A percentile compares a stretch with the other conserved stretches of the same genome.
These are phyloP conservation scores for Calonectria crousiana DNA, from an alignment of 2,329 filamentous ascomycete species.

Conservation along the genomic window DNA sequence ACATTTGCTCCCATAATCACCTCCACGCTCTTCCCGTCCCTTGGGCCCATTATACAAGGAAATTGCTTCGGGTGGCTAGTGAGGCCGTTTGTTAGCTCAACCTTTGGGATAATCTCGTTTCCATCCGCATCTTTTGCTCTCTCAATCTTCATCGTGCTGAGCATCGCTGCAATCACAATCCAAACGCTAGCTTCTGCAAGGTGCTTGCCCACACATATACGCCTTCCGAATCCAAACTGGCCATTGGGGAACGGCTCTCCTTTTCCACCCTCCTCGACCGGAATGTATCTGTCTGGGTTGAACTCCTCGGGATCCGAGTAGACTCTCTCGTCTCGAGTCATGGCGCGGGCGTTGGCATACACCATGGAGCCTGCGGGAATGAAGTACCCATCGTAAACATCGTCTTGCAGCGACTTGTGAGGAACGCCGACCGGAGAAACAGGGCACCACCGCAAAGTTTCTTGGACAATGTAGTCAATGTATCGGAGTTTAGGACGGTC, in stretches of 20 bases:
- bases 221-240: constrained; percentile 25
- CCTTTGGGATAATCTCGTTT: constrained; percentile 18
- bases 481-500: constrained; percentile 45
- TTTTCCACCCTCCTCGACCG: constrained; percentile 12
- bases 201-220: constrained; percentile 18
- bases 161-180: constrained; percentile 21
- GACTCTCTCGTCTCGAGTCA: constrained; percentile 10
- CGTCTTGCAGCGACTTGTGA: constrained; percentile 18
- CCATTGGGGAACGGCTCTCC: constrained; percentile 23
- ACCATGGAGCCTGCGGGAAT: constrained; percentile 25
- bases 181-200: constrained; percentile 21
- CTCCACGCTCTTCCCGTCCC: constrained; percentile 9
- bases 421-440: constrained; percentile 26
- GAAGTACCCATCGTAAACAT: constrained; percentile 19
- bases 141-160: constrained; percentile 24
- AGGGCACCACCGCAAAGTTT: constrained; percentile 23
- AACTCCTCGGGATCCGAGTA: constrained; percentile 17
- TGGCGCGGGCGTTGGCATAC: constrained; percentile 25
- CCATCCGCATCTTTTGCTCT: constrained; percentile 10
- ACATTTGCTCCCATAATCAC: constrained; percentile 10
- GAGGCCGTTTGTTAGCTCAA: constrained; percentile 20
- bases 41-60: constrained; percentile 14
- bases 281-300: constrained; percentile 22
- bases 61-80: constrained; percentile 23
- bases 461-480: constrained; percentile 24